Conservation (phyloP, 352 stramenopile species). For the Blastocystis hominis region DNA sequence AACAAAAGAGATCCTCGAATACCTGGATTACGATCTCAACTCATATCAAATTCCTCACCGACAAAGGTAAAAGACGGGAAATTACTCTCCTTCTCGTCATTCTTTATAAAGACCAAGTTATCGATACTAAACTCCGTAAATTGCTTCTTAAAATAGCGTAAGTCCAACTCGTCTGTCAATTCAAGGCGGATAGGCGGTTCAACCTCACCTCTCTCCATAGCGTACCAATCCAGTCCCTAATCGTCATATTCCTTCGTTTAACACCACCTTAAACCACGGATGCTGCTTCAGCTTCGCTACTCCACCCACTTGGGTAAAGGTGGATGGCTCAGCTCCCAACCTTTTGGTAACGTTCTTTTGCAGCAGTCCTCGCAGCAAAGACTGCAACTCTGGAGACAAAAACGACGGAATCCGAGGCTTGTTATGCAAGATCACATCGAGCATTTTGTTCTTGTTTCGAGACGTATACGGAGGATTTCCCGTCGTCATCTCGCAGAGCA, state of each 20-base stretch:
- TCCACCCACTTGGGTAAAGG: conserved; percentile 93
- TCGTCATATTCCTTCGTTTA: neutral
- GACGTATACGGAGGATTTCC: conserved; percentile 82
- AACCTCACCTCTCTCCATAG: conserved; percentile 79
- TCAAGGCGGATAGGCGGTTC: conserved; percentile 76
- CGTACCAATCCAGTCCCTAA: conserved; percentile 79
- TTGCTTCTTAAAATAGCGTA: conserved; percentile 83
- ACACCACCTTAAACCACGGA: conserved; percentile 74
- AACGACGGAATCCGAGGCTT: conserved; percentile 72
- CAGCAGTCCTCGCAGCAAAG: conserved; percentile 86
- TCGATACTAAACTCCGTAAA: conserved; percentile 65
- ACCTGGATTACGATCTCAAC: neutral
- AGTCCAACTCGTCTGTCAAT: conserved; percentile 76
- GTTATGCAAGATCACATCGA: conserved; percentile 75
- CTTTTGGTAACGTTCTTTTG: conserved; percentile 86
- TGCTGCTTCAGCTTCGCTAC: conserved; percentile 87
- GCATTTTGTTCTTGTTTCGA: conserved; percentile 74
- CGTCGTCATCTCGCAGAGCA: conserved; percentile 86
- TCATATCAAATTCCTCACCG: neutral
- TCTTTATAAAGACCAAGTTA: neutral
- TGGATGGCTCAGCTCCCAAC: conserved; percentile 81
- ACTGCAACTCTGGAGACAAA: conserved; percentile 75
- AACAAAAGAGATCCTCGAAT: neutral
- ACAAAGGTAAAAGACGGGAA: neutral
- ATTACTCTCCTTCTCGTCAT: neutral